Evolutionary conservation across 2,329 filamentous ascomycete species (phyloP), one percentile per base, ranked within the genome.

Genomic region (Stagonosporopsis cucurbitacearum): DNA sequence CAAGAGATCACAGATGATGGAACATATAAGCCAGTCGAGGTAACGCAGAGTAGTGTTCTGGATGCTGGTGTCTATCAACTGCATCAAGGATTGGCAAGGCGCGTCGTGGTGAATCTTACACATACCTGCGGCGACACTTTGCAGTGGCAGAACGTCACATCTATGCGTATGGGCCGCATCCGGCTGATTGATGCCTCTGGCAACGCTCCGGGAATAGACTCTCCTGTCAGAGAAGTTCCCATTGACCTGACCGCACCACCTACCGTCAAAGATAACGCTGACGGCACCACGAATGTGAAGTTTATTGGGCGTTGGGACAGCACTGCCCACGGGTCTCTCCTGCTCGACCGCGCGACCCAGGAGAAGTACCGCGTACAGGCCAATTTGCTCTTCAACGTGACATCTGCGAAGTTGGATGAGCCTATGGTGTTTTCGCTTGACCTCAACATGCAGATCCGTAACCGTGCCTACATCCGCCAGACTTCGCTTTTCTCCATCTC

Each of bases 301-400:
- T 82, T 98, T 39, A 84, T 89, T n/a, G 92, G 90, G 0, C 93
- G 98, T 70, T 99, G 95, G 95, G 95, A 99, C 72, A 97, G 94
- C 0, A 96, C 92, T 68, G 82, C 95, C 63, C 95, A 99, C 75
- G 88, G 87, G 60, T 97, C 95, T 6, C 81, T 96, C n/a, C 82
- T 98, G 13, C 85, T 99, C n/a, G 93, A 99, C 75, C 88, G 94
- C 23, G 89, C 91, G 1, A 98, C 95, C 1, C 86, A 91, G n/a
- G 93, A 97, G 57, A 95, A 92, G 72, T 93, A 95, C 74, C 89
- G 90, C 39, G 90, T 99, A 19, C 93, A 96, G 75, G 88, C 97
- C 77, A 88, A 89, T 0, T 80, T 98, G 11, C 84, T 86, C 15
- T 98, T 94, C 91, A 90, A 96, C 66, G 86, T 98, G 25, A 84